Conservation (phyloP, 2,329 filamentous ascomycete species). For the Cadophora sp. region DNA sequence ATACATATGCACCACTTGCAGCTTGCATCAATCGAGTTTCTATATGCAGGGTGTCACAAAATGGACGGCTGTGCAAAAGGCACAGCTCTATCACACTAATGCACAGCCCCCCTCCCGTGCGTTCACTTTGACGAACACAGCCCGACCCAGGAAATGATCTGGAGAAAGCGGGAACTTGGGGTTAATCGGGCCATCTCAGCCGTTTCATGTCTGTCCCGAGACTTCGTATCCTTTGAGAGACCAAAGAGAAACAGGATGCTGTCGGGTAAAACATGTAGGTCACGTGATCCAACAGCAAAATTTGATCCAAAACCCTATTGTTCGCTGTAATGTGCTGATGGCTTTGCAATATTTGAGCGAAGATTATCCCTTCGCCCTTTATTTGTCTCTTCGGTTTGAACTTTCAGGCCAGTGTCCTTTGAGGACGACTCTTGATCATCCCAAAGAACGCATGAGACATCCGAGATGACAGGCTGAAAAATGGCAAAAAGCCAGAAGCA, state of each 20-base stretch:
- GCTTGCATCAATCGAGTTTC: background rate
- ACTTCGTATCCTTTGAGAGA: background rate
- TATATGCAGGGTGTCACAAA: slow-evolving; percentile 14
- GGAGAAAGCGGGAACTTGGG: background rate
- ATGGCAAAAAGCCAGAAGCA: no score
- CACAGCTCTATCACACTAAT: slow-evolving; percentile 14
- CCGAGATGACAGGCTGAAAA: no score
- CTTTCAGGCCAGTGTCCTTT: no score
- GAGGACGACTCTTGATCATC: no score
- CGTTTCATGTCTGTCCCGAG: background rate
- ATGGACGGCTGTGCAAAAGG: slow-evolving; percentile 16
- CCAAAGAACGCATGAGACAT: no score
- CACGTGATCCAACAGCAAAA: no score
- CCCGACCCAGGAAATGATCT: slow-evolving; percentile 1
- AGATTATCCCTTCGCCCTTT: no score
- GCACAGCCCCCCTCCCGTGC: slow-evolving; percentile 10
- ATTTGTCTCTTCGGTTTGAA: no score
- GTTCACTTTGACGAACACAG: slow-evolving; percentile 5
- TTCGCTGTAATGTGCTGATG: no score
- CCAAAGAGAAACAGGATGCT: background rate
- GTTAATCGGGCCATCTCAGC: background rate
- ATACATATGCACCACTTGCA: slow-evolving; percentile 8
- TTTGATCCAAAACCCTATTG: no score
- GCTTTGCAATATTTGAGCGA: no score
- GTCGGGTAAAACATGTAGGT: background rate